phyloP scores from a whole-genome alignment of 768 basidiomycete species.

The Russula sp. region DNA sequence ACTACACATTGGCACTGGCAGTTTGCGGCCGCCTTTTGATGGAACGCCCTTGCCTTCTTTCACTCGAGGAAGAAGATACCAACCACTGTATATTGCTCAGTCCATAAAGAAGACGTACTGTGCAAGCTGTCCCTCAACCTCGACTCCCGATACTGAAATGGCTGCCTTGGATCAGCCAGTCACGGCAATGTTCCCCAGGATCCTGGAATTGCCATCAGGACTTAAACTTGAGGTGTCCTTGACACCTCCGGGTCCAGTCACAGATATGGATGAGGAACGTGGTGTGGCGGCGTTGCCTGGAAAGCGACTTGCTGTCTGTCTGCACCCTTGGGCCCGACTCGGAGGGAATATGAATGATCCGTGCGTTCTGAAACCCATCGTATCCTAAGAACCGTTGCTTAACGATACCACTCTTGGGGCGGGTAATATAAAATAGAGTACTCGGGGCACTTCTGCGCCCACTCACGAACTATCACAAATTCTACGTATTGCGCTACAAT shows the following conservation, averaged over 20 bases:
- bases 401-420: background rate
- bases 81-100: background rate
- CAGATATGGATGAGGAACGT: conserved; percentile 24
- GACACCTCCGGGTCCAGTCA: conserved; percentile 20
- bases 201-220: conserved; percentile 26
- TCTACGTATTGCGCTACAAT: conserved; percentile 68
- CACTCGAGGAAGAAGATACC: background rate
- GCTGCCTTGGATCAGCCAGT: conserved; percentile 12
- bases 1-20: too few relatives aligned
- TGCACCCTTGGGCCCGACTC: conserved; percentile 86
- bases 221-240: conserved; percentile 24
- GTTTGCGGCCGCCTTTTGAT: background rate
- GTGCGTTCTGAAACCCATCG: conserved; percentile 46
- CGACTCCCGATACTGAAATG: conserved; percentile 1
- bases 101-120: background rate
- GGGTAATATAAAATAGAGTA: conserved; percentile 41
- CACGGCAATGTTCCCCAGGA: conserved; percentile 15
- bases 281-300: conserved; percentile 6
- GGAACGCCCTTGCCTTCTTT: background rate
- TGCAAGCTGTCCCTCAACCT: background rate
- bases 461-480: conserved; percentile 46
- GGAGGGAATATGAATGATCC: conserved; percentile 75
- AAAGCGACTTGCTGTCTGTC: conserved; percentile 60
- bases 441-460: conserved; percentile 42
- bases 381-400: background rate